Percentiles rank a stretch among this genome's conserved stretches.
Evolutionary conservation across 495 filamentous ascomycete genomes (phyloP).

Genomic region (Amorphotheca resinae): DNA sequence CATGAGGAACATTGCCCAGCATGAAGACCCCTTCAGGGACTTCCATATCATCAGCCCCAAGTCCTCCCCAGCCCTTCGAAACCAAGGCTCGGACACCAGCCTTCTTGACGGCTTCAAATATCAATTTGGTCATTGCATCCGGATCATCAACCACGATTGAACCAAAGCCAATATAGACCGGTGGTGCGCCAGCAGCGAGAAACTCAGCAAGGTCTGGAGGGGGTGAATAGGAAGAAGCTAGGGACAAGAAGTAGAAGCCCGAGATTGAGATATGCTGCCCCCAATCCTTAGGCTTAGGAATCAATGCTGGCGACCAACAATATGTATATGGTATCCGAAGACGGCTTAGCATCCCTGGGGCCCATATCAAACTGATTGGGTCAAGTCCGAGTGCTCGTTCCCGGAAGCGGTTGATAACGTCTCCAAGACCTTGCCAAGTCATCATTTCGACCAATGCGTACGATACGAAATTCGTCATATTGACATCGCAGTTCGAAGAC

Average conservation of each 20-base stretch:
- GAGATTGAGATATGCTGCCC: slow-evolving; percentile 54
- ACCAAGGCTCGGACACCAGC: slow-evolving; percentile 61
- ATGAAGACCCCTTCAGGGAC: slow-evolving; percentile 60
- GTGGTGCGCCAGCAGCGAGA: slow-evolving; percentile 51
- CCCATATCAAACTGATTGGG: slow-evolving; percentile 52
- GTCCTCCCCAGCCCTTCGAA: slow-evolving; percentile 69
- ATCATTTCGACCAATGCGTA: slow-evolving; percentile 70
- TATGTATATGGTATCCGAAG: slow-evolving; percentile 67
- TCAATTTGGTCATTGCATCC: slow-evolving; percentile 47
- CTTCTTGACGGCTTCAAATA: slow-evolving; percentile 54
- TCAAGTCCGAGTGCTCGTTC: slow-evolving; percentile 53
- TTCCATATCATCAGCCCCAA: slow-evolving; percentile 49
- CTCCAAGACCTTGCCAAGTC: slow-evolving; percentile 70
- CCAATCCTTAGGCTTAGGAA: slow-evolving; percentile 72
- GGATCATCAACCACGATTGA: slow-evolving; percentile 73
- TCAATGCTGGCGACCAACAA: slow-evolving; percentile 70
- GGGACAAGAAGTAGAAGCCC: slow-evolving; percentile 62
- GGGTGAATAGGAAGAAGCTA: slow-evolving; percentile 52
- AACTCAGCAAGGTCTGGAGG: slow-evolving; percentile 49
- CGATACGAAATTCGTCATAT: slow-evolving; percentile 56
- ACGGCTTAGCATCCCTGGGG: slow-evolving; percentile 48
- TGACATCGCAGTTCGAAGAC: slow-evolving; percentile 37
- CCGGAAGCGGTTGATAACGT: slow-evolving; percentile 62
- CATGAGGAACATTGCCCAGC: slow-evolving; percentile 67
- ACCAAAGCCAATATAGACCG: slow-evolving; percentile 73